Conservation (phyloP, 2,329 filamentous ascomycete species). For the Alternaria triticina region DNA sequence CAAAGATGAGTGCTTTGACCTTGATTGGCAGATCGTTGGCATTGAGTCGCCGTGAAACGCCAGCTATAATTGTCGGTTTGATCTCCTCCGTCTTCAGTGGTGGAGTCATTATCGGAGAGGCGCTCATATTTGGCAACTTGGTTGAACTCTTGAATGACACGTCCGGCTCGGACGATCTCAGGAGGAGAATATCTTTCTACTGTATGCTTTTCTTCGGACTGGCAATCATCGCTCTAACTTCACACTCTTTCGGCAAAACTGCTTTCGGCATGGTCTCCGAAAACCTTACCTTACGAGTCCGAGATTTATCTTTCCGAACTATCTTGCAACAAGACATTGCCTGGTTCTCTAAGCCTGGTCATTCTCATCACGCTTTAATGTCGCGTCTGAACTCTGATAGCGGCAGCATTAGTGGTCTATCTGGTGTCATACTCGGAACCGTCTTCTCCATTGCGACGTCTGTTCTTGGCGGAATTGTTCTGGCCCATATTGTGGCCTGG, state of each 20-base stretch:
- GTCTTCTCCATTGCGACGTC: constrained; percentile 58
- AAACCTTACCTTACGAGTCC: constrained; percentile 53
- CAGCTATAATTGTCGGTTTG: constrained; percentile 51
- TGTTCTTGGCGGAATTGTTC: constrained; percentile 55
- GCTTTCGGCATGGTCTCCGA: constrained; percentile 58
- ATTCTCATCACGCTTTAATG: constrained; percentile 54
- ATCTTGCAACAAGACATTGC: constrained; percentile 63
- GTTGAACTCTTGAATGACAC: constrained; percentile 41
- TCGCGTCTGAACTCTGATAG: constrained; percentile 56
- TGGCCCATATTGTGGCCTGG: constrained; percentile 58
- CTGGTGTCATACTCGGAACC: constrained; percentile 58
- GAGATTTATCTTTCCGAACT: constrained; percentile 56
- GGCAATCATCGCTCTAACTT: constrained; percentile 56
- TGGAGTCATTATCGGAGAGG: constrained; percentile 63
- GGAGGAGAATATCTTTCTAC: constrained; percentile 50
- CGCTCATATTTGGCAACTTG: constrained; percentile 38
- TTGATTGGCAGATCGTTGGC: constrained; percentile 34
- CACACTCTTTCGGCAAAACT: constrained; percentile 54
- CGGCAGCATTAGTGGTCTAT: constrained; percentile 56
- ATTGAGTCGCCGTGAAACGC: constrained; percentile 46
- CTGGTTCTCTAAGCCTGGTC: constrained; percentile 55
- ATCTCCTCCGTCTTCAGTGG: constrained; percentile 55
- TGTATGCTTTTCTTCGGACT: constrained; percentile 62
- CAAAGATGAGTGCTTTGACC: constrained; percentile 20
- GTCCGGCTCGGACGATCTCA: constrained; percentile 19